Evolutionary conservation across 2,329 filamentous ascomycete species (phyloP).

Genomic region (Aspergillus carbonarius): DNA sequence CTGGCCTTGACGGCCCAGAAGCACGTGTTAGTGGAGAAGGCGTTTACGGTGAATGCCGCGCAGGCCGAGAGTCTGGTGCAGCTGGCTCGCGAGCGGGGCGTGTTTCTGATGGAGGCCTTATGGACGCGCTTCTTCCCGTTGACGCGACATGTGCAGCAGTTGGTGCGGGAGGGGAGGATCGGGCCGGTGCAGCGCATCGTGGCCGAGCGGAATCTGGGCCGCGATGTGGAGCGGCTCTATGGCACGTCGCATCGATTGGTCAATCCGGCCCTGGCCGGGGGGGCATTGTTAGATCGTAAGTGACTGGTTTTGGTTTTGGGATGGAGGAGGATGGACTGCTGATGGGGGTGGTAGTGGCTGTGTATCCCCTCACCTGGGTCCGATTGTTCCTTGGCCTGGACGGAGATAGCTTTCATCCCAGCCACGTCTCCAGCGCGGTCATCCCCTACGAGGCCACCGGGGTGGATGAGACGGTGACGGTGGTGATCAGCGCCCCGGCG

Average conservation of each 20-base stretch:
- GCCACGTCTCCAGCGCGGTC: constrained; percentile 43
- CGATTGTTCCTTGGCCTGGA: constrained; percentile 16
- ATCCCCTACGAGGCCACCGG: constrained; percentile 27
- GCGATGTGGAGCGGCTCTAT: constrained; percentile 1
- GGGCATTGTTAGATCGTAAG: constrained; percentile 65
- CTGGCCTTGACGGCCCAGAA: constrained; percentile 76
- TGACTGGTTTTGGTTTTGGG: neutral
- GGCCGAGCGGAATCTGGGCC: constrained; percentile 43
- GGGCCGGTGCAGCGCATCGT: constrained; percentile 52
- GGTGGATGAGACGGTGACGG: constrained; percentile 67
- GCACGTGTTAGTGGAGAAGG: constrained; percentile 80
- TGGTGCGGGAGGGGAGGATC: constrained; percentile 42
- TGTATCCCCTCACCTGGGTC: constrained; percentile 82
- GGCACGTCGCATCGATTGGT: constrained; percentile 58
- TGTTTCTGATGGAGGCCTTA: constrained; percentile 72
- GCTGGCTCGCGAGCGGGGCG: constrained; percentile 65
- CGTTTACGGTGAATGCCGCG: constrained; percentile 72
- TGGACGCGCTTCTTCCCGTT: constrained; percentile 32
- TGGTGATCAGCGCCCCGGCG: constrained; percentile 67
- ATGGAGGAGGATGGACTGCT: neutral
- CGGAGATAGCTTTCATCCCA: neutral
- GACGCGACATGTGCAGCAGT: constrained; percentile 67
- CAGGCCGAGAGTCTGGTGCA: constrained; percentile 68
- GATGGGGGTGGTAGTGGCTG: constrained; percentile 52
- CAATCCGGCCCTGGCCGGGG: constrained; percentile 72